A percentile compares a stretch with the other conserved stretches of the same genome.
Evolutionary conservation across 139 green algal species (phyloP).

Genomic region (Chlamydomonas urium): DNA sequence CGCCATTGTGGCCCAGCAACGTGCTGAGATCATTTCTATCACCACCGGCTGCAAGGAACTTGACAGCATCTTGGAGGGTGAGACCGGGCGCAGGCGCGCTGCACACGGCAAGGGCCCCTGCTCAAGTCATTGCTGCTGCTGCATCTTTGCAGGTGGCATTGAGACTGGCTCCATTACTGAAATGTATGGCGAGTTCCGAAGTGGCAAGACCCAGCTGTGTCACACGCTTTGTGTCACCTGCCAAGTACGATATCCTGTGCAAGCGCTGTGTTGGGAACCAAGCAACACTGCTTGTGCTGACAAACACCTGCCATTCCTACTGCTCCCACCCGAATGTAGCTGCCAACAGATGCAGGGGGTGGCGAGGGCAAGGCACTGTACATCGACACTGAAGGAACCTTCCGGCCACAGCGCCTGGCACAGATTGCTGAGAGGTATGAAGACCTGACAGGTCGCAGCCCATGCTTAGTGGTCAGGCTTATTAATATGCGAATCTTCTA

Average conservation of each 20-base stretch:
- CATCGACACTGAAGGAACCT: conserved; percentile 98
- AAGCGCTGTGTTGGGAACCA: too few species aligned
- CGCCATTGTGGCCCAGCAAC: conserved; percentile 68
- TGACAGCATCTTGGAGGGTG: conserved; percentile 85
- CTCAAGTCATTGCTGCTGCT: background rate
- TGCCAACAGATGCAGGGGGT: conserved; percentile 86
- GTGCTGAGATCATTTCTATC: conserved; percentile 80
- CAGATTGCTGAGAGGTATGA: conserved; percentile 89
- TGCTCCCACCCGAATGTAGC: conserved; percentile 44
- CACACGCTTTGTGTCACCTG: conserved; percentile 90
- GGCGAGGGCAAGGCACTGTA: conserved; percentile 97
- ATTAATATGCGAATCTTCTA: too few species aligned
- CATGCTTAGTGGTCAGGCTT: too few species aligned
- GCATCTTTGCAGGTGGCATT: conserved; percentile 89
- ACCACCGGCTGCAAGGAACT: conserved; percentile 89
- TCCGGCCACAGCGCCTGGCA: conserved; percentile 79
- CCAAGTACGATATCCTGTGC: conserved; percentile 13
- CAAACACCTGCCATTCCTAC: too few species aligned
- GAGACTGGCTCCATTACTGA: conserved; percentile 98
- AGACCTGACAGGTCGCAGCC: too few species aligned
- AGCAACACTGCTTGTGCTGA: background rate
- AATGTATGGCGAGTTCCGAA: conserved; percentile 94
- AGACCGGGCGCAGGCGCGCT: background rate
- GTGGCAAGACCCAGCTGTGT: conserved; percentile 97
- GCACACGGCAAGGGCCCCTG: background rate